phyloP scores from a whole-genome alignment of 495 filamentous ascomycete species.

The Zalerion maritima region DNA sequence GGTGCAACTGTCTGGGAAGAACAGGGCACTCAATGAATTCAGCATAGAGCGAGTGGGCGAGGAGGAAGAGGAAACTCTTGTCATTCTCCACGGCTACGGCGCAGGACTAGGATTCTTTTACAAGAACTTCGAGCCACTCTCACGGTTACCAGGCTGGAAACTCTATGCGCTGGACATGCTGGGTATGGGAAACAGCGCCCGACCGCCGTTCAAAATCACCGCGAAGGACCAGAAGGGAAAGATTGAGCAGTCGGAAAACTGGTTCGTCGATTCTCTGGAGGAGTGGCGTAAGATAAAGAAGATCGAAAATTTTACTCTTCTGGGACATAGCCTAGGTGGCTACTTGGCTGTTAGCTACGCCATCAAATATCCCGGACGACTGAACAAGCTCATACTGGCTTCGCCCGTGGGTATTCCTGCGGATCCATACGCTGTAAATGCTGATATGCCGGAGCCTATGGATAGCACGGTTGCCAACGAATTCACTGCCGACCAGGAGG shows the following conservation, averaged over 20 bases:
- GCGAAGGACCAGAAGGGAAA: slow-evolving; percentile 69
- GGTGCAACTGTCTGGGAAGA: slow-evolving; percentile 69
- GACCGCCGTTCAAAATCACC: slow-evolving; percentile 70
- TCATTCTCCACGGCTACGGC: slow-evolving; percentile 95
- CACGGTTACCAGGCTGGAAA: slow-evolving; percentile 66
- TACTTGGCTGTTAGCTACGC: slow-evolving; percentile 92
- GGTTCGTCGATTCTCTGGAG: slow-evolving; percentile 92
- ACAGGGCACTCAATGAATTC: slow-evolving; percentile 85
- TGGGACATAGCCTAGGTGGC: slow-evolving; percentile 86
- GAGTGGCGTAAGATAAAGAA: slow-evolving; percentile 84
- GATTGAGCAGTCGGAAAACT: slow-evolving; percentile 81
- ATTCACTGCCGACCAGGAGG: slow-evolving; percentile 58
- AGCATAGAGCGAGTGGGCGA: slow-evolving; percentile 75
- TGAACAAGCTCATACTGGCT: slow-evolving; percentile 91
- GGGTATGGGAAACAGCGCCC: slow-evolving; percentile 81
- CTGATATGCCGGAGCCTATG: slow-evolving; percentile 62
- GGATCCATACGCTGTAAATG: slow-evolving; percentile 78
- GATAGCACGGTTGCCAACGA: slow-evolving; percentile 57
- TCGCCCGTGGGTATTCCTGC: slow-evolving; percentile 92
- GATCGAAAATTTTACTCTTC: slow-evolving; percentile 82
- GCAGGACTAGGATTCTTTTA: slow-evolving; percentile 95
- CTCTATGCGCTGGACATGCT: slow-evolving; percentile 84
- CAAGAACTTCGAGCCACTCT: slow-evolving; percentile 85
- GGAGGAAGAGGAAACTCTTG: slow-evolving; percentile 63
- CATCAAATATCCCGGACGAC: slow-evolving; percentile 81